Evolutionary conservation across 371 early-diverging fungal genomes (phyloP).

Genomic region (Mucor plumbeus): DNA sequence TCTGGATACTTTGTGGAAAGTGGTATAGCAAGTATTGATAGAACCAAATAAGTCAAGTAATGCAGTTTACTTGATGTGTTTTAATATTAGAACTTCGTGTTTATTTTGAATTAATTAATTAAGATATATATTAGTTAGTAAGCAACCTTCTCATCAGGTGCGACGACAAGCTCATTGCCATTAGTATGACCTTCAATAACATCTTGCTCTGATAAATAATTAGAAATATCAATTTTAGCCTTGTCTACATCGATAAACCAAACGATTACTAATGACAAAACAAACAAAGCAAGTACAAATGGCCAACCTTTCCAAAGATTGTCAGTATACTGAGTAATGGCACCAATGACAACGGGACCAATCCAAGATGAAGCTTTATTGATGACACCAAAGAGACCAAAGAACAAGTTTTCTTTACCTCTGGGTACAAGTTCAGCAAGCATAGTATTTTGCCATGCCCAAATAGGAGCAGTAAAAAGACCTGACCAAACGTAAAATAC

Average conservation of each 20-base stretch:
- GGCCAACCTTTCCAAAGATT: slow-evolving; percentile 62
- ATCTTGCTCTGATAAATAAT: slow-evolving; percentile 28
- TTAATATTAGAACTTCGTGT: no score
- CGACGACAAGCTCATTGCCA: slow-evolving; percentile 2
- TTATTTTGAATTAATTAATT: no score
- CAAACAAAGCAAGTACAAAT: slow-evolving; percentile 57
- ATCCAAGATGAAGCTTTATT: slow-evolving; percentile 69
- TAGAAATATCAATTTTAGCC: slow-evolving; percentile 52
- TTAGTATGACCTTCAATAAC: slow-evolving; percentile 3
- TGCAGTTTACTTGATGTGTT: no score
- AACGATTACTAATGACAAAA: slow-evolving; percentile 45
- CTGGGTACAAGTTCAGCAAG: slow-evolving; percentile 62
- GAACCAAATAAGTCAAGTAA: no score
- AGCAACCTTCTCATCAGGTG: slow-evolving; percentile 12
- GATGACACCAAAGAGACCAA: slow-evolving; percentile 64
- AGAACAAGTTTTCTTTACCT: slow-evolving; percentile 66
- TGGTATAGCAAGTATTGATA: no score
- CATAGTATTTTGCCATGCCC: slow-evolving; percentile 64
- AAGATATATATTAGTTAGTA: no score
- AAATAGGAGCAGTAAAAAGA: slow-evolving; percentile 62
- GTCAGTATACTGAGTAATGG: slow-evolving; percentile 54
- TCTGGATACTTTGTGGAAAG: no score
- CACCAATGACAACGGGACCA: slow-evolving; percentile 64
- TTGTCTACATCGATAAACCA: slow-evolving; percentile 58
- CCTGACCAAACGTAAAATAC: slow-evolving; percentile 57